Evolutionary conservation across 495 filamentous ascomycete genomes (phyloP).

Genomic region (Penicillium psychrofluorescens): DNA sequence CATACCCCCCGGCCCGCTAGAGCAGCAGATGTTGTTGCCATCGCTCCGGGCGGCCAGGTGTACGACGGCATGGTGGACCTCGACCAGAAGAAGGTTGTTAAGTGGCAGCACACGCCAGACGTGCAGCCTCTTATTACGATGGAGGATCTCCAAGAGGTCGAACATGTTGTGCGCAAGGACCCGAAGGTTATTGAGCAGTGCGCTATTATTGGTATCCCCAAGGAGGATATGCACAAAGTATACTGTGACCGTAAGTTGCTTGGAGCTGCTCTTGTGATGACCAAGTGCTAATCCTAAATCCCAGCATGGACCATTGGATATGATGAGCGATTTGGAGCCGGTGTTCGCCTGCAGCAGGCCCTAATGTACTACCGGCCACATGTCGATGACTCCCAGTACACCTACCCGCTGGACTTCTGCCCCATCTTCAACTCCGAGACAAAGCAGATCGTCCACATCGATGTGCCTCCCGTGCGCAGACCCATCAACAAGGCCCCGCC

Average conservation of each 20-base stretch:
- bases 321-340: conserved; percentile 81
- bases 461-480: conserved; percentile 73
- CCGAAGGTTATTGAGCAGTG: conserved; percentile 92
- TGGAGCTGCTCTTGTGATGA: neutral
- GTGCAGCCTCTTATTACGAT: conserved; percentile 92
- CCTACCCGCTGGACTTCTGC: conserved; percentile 88
- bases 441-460: conserved; percentile 79
- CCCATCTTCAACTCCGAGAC: conserved; percentile 85
- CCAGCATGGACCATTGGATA: conserved; percentile 93
- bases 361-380: conserved; percentile 93
- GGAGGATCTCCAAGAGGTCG: conserved; percentile 89
- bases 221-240: conserved; percentile 83
- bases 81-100: conserved; percentile 57
- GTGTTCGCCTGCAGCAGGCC: conserved; percentile 79
- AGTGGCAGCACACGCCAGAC: conserved; percentile 71
- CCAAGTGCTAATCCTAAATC: neutral
- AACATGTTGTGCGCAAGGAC: conserved; percentile 70
- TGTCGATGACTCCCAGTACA: conserved; percentile 83
- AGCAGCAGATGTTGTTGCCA: conserved; percentile 80
- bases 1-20: conserved; percentile 57
- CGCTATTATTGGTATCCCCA: conserved; percentile 74
- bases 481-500: conserved; percentile 66
- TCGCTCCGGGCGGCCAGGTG: conserved; percentile 69
- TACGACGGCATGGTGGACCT: conserved; percentile 84
- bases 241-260: conserved; percentile 72